A percentile compares a stretch with the other conserved stretches of the same genome.
These are phyloP conservation scores for Jackrogersella multiformis DNA, from an alignment of 495 filamentous ascomycete species.

Conservation along the genomic window DNA sequence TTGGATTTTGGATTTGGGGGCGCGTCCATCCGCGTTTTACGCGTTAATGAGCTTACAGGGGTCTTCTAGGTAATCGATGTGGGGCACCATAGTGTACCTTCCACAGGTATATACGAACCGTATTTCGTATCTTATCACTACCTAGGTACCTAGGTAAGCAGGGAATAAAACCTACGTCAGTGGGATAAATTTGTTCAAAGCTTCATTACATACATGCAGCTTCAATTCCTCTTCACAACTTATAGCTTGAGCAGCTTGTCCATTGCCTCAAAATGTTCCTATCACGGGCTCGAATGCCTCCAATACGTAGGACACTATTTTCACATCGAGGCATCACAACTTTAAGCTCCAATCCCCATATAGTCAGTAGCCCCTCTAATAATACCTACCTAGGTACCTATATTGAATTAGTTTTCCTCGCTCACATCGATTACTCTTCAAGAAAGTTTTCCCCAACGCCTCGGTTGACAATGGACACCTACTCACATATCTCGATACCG, in stretches of 20 bases:
- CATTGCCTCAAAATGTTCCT: conserved; percentile 40
- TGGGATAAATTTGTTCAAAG: background rate
- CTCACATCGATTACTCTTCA: conserved; percentile 36
- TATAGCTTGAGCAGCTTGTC: no score
- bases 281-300: conserved; percentile 30
- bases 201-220: no score
- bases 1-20: conserved; percentile 16
- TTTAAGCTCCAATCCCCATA: conserved; percentile 54
- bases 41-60: conserved; percentile 42
- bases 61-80: conserved; percentile 9
- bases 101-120: no score
- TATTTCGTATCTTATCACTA: background rate
- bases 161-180: no score
- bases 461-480: conserved; percentile 58
- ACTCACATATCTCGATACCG: conserved; percentile 78
- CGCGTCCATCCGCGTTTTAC: conserved; percentile 39
- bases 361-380: conserved; percentile 51
- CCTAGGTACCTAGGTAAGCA: background rate
- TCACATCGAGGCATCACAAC: conserved; percentile 47
- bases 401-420: conserved; percentile 28
- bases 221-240: no score
- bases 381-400: background rate
- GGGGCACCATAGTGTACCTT: conserved; percentile 1
- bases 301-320: conserved; percentile 32
- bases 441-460: conserved; percentile 77